These are phyloP conservation scores for Lepidium didymum DNA, from an alignment of 345 rosid genomes.

Conservation along the genomic window DNA sequence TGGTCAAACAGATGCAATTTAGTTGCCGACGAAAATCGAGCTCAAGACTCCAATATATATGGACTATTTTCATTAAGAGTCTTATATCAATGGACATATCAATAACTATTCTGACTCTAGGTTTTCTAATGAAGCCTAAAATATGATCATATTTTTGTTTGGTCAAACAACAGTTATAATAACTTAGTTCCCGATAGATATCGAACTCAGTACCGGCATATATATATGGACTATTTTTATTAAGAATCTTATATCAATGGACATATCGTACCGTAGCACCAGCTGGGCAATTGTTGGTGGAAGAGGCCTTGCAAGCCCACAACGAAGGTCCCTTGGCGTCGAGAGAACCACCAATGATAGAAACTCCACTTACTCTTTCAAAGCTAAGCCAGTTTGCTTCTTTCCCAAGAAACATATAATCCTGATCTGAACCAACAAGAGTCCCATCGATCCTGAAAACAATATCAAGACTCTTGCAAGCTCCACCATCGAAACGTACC, in stretches of 20 bases:
- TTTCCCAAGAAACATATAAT: slow-evolving; percentile 34
- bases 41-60: too few species aligned
- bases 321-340: slow-evolving; percentile 46
- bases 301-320: slow-evolving; percentile 46
- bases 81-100: neutral
- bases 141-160: too few species aligned
- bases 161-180: too few species aligned
- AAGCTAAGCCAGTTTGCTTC: slow-evolving; percentile 38
- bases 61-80: too few species aligned
- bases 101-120: too few species aligned
- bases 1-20: too few species aligned
- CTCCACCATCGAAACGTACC: slow-evolving; percentile 36
- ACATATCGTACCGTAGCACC: slow-evolving; percentile 44
- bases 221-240: too few species aligned
- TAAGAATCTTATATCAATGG: neutral
- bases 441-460: slow-evolving; percentile 36
- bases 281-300: slow-evolving; percentile 22
- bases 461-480: slow-evolving; percentile 20
- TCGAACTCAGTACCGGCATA: too few species aligned
- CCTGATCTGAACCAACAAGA: slow-evolving; percentile 30
- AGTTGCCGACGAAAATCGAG: too few species aligned
- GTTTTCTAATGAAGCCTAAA: too few species aligned
- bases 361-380: slow-evolving; percentile 33
- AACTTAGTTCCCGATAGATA: too few species aligned
- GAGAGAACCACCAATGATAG: slow-evolving; percentile 35